These are phyloP conservation scores for Clonostachys solani DNA, from an alignment of 2,329 filamentous ascomycete species.

Conservation along the genomic window DNA sequence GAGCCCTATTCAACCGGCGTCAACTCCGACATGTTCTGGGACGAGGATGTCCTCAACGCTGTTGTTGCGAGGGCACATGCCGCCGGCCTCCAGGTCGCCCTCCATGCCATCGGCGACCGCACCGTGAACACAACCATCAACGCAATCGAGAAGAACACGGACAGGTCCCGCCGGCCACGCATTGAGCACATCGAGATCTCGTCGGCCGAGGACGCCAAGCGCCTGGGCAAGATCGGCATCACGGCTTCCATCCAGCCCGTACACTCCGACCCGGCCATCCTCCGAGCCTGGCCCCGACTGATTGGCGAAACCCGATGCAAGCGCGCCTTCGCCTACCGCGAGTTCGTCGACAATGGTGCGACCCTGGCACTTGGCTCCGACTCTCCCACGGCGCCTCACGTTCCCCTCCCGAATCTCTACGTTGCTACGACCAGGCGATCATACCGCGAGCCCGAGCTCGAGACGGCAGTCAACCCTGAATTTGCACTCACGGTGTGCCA, in stretches of 20 bases:
- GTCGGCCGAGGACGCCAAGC: conserved; percentile 44
- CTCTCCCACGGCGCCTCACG: conserved; percentile 53
- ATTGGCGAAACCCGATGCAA: conserved; percentile 48
- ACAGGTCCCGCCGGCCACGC: conserved; percentile 47
- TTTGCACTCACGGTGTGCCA: conserved; percentile 49
- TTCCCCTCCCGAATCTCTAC: conserved; percentile 52
- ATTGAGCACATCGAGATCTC: conserved; percentile 64
- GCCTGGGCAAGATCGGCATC: conserved; percentile 55
- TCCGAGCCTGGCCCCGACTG: conserved; percentile 56
- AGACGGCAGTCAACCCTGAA: conserved; percentile 42
- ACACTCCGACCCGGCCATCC: conserved; percentile 55
- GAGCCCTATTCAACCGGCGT: conserved; percentile 52
- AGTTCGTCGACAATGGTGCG: conserved; percentile 52
- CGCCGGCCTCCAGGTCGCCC: conserved; percentile 53
- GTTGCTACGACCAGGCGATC: conserved; percentile 54
- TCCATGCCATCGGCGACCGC: conserved; percentile 62
- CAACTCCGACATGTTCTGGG: conserved; percentile 50
- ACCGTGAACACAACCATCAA: conserved; percentile 55
- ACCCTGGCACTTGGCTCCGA: conserved; percentile 54
- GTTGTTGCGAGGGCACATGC: conserved; percentile 50
- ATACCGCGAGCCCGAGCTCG: conserved; percentile 38
- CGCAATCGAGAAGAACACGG: conserved; percentile 37
- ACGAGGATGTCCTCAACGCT: conserved; percentile 40
- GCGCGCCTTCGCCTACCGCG: conserved; percentile 59
- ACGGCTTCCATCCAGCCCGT: conserved; percentile 56